phyloP scores from a whole-genome alignment of 2,329 filamentous ascomycete species.

The Botryotinia calthae region DNA sequence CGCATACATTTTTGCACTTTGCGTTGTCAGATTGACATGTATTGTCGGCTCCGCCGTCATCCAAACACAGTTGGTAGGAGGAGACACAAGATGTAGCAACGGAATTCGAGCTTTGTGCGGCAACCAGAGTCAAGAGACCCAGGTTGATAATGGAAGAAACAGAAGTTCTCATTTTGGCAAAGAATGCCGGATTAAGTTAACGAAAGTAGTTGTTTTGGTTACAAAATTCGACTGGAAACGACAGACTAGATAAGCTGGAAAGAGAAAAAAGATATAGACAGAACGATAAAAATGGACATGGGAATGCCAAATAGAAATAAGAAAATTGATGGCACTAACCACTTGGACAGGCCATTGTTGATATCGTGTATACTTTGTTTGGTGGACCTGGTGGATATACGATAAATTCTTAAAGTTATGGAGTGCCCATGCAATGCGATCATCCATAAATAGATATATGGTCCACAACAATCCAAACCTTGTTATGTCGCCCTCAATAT shows the following conservation, averaged over 20 bases:
- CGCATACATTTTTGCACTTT: constrained; percentile 22
- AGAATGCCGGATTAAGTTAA: neutral
- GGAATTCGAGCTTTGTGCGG: constrained; percentile 11
- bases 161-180: neutral
- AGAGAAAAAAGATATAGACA: neutral
- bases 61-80: constrained; percentile 19
- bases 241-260: neutral
- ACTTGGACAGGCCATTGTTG: neutral
- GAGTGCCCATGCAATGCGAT: neutral
- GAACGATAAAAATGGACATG: neutral
- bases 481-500: neutral
- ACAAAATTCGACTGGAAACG: neutral
- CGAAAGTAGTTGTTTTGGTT: neutral
- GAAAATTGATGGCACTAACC: neutral
- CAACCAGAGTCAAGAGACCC: constrained; percentile 1
- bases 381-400: constrained; percentile 6
- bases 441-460: constrained; percentile 1
- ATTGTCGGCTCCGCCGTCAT: constrained; percentile 22
- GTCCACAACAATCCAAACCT: neutral
- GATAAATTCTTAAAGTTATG: neutral
- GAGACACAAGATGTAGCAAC: constrained; percentile 16
- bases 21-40: constrained; percentile 22
- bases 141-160: neutral
- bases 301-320: neutral
- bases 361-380: constrained; percentile 2